These are phyloP conservation scores for Elymus sibiricus DNA, from an alignment of 176 grass and related monocot genomes.

Conservation along the genomic window DNA sequence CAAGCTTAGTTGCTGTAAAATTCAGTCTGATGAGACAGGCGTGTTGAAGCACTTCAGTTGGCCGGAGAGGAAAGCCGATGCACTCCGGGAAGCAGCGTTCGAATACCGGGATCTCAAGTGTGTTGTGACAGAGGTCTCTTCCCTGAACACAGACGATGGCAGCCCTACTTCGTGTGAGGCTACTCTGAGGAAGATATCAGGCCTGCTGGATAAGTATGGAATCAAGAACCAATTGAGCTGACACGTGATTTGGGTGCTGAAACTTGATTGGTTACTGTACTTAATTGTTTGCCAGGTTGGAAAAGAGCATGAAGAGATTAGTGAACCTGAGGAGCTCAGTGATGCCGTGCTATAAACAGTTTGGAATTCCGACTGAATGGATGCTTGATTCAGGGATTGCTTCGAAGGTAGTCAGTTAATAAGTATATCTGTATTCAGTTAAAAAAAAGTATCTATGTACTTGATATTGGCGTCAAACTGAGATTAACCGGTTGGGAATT, in stretches of 20 bases:
- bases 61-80: constrained; percentile 63
- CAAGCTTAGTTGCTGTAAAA: background rate
- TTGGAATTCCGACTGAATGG: constrained; percentile 86
- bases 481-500: background rate
- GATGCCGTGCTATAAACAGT: constrained; percentile 64
- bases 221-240: background rate
- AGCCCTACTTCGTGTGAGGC: constrained; percentile 34
- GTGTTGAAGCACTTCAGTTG: constrained; percentile 67
- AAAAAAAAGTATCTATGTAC: background rate
- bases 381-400: constrained; percentile 87
- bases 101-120: constrained; percentile 52
- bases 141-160: background rate
- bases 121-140: constrained; percentile 32
- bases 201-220: constrained; percentile 46
- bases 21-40: constrained; percentile 56
- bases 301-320: constrained; percentile 67
- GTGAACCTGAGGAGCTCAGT: constrained; percentile 57
- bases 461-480: background rate
- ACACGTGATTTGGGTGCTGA: background rate
- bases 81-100: constrained; percentile 45
- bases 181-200: constrained; percentile 41
- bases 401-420: constrained; percentile 45
- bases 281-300: constrained; percentile 49
- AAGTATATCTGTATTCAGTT: background rate
- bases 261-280: background rate